Percentiles rank a stretch among this genome's conserved stretches.
phyloP scores from a whole-genome alignment of 1,139 yeast species.

The Geotrichum citri-aurantii region DNA sequence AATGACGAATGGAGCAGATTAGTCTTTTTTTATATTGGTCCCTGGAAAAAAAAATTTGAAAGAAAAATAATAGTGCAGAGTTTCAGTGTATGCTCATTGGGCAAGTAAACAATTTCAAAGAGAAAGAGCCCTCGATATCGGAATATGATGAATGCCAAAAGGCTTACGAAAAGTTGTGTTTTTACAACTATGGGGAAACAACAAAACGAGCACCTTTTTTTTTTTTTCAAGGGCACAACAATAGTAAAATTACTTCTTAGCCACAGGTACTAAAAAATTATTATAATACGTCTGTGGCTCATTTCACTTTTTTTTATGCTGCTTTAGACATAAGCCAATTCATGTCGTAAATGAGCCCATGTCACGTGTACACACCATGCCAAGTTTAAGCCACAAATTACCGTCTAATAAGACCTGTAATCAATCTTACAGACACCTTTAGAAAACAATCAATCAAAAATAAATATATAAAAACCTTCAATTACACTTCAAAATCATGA shows the following conservation, averaged over 20 bases:
- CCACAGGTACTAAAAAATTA: background rate
- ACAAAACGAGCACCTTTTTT: too few species aligned
- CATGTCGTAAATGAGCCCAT: slow-evolving; percentile 1
- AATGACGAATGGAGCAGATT: too few species aligned
- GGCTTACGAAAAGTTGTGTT: too few species aligned
- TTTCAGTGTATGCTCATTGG: background rate
- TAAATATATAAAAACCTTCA: background rate
- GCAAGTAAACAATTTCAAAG: background rate
- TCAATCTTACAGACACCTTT: too few species aligned
- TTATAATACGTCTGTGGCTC: background rate
- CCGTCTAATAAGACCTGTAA: too few species aligned
- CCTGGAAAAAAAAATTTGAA: background rate
- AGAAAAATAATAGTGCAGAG: background rate
- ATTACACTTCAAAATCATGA: background rate
- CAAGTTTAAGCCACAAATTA: background rate
- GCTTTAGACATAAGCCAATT: background rate
- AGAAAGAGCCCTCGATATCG: background rate
- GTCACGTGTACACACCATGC: background rate
- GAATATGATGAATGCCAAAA: too few species aligned
- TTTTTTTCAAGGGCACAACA: too few species aligned
- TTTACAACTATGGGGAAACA: too few species aligned
- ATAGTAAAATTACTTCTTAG: background rate
- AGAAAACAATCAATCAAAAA: too few species aligned
- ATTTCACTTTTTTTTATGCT: background rate
- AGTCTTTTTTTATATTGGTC: background rate